Evolutionary conservation across 257 asterid species (phyloP).

Genomic region (Primulina tabacum): DNA sequence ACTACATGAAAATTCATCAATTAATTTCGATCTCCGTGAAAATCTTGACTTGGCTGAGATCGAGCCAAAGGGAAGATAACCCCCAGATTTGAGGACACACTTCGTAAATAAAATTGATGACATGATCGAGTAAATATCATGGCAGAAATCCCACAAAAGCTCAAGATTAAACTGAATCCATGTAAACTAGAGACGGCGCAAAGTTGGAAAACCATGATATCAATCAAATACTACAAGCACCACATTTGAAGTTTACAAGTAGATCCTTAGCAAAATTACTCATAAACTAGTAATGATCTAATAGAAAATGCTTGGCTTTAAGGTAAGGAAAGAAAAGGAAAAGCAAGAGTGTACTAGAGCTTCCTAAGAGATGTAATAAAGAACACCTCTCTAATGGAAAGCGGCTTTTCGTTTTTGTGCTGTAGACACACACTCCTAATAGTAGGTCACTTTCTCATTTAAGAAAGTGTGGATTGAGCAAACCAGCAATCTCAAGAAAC

Average conservation of each 20-base stretch:
- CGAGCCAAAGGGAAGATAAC: no score
- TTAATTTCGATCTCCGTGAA: no score
- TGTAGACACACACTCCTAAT: constrained; percentile 9
- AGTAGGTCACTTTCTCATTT: constrained; percentile 34
- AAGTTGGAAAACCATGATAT: neutral
- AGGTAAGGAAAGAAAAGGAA: neutral
- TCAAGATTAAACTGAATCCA: neutral
- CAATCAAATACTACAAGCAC: neutral
- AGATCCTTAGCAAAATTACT: neutral
- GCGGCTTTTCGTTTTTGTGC: constrained; percentile 21
- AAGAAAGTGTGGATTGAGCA: constrained; percentile 80
- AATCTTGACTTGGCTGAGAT: no score
- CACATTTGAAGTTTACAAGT: neutral
- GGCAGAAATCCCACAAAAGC: neutral
- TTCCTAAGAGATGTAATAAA: constrained; percentile 27
- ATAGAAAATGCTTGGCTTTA: neutral
- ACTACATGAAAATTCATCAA: no score
- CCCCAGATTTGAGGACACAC: neutral
- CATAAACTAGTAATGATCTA: neutral
- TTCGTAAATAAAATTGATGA: neutral
- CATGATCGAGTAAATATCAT: neutral
- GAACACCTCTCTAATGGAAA: constrained; percentile 37
- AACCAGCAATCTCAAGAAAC: constrained; percentile 90
- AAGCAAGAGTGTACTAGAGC: constrained; percentile 23
- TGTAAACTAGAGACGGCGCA: neutral